Evolutionary conservation across 2,329 filamentous ascomycete species (phyloP).

Genomic region (Ascochyta viciae-villosae): DNA sequence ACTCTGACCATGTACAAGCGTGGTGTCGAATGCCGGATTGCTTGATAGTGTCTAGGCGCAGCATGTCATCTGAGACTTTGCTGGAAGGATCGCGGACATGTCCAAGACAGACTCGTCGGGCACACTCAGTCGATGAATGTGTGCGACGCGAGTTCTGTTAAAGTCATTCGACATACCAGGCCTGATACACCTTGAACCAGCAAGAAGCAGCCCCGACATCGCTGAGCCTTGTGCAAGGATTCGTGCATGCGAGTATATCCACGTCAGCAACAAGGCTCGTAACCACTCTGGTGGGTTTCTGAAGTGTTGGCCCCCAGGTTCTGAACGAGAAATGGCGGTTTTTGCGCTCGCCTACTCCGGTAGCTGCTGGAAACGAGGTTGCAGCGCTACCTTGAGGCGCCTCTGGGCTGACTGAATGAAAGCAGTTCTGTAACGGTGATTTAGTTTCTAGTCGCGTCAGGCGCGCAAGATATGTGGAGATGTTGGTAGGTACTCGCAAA

Average conservation of each 20-base stretch:
- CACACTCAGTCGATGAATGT: not conserved
- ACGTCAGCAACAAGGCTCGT: constrained; percentile 1
- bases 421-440: not conserved
- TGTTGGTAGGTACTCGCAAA: not conserved
- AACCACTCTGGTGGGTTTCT: not conserved
- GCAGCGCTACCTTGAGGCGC: not conserved
- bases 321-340: not conserved
- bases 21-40: not conserved
- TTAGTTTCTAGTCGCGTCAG: not conserved
- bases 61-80: not conserved
- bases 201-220: not conserved
- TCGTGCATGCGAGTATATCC: not conserved
- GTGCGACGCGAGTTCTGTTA: not conserved
- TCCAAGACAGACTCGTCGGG: too few relatives aligned
- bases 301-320: not conserved
- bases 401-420: not conserved
- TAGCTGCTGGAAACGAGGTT: not conserved
- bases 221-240: not conserved
- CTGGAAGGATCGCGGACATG: not conserved
- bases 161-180: not conserved
- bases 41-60: not conserved
- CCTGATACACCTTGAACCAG: not conserved
- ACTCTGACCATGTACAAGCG: not conserved
- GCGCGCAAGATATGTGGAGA: constrained; percentile 13
- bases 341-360: constrained; percentile 1